Evolutionary conservation across 179 eudicot species (phyloP), one percentile per base, ranked within the genome.

Genomic region (Actinidia arguta): DNA sequence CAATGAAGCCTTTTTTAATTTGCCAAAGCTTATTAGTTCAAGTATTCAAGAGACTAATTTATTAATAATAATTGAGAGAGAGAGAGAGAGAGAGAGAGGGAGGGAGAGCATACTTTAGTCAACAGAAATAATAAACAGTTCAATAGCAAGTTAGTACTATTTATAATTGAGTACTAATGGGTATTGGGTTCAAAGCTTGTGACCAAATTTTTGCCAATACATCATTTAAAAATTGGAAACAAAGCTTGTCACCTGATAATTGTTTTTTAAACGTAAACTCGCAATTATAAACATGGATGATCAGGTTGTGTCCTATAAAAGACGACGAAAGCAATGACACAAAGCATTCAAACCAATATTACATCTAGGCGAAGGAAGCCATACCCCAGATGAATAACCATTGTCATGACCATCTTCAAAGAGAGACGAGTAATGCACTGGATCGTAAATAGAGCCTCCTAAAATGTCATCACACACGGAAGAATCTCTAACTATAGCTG

Each of bases 371-470:
- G 52, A 79, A 82, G 4, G 58, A 73, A 62, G 74, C 63, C 85
- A 78, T 87, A 95, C 99, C 97, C 86, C 88, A 68, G 18, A 82
- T n/a, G 82, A 85, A 85, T 61, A 81, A 82, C 85, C 70, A 69
- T 89, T 87, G 74, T 86, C 90, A 73, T 79, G 86, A 80, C 84
- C 90, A 83, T 81, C 92, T 89, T 91, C 97, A 90, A 94, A 96
- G 42, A 96, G 96, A 80, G 99, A 92, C 27, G 94, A 94, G 84
- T 89, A 96, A 85, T 92, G 90, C 39, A 89, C 91, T 85, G 98
- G 99, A 90, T 96, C 96, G 81, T 94, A 96, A 52, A 96, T 96
- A 79, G 99, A 92, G 78, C 98, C 98, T 70, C 99, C 99, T 79
- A 93, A 44, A 76, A 81, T 92, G 81, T 93, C 94, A 83, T 91